phyloP scores from a whole-genome alignment of 495 filamentous ascomycete genomes.

The Penicillium maclennaniae region DNA sequence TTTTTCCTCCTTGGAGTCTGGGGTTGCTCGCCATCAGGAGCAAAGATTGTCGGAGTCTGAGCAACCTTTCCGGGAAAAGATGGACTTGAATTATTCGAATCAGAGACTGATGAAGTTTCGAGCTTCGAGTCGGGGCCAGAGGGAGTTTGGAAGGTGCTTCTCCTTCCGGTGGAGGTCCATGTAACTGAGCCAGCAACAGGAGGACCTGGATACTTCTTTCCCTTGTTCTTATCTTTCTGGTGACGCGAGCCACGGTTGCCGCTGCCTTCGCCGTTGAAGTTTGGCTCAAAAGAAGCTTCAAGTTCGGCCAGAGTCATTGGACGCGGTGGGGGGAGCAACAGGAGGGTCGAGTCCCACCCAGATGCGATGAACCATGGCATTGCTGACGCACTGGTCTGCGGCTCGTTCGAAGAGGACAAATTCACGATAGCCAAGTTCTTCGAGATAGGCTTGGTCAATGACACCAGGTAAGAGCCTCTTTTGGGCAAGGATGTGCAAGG shows the following conservation, averaged over 20 bases:
- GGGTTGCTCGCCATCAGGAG: too few species aligned
- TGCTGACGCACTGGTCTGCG: neutral
- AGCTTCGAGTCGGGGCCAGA: neutral
- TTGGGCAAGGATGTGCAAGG: slow-evolving; percentile 10
- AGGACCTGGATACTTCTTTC: too few species aligned
- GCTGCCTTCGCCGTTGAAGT: neutral
- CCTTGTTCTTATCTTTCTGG: too few species aligned
- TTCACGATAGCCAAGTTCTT: slow-evolving; percentile 17
- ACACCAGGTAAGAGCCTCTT: neutral
- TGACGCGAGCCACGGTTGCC: too few species aligned
- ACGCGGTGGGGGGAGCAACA: neutral
- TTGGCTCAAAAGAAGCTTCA: neutral
- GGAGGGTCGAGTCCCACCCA: slow-evolving; percentile 1
- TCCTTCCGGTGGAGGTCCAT: too few species aligned
- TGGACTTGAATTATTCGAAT: neutral
- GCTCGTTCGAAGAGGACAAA: neutral
- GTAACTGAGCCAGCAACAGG: too few species aligned
- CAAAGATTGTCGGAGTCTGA: too few species aligned
- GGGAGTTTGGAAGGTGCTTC: neutral
- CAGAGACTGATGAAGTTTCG: neutral
- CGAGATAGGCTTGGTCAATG: neutral
- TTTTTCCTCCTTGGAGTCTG: neutral
- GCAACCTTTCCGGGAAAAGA: neutral
- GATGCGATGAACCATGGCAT: neutral
- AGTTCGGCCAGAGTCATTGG: neutral